Base-by-base conservation (phyloP, 768 basidiomycete genomes). In the Boletus speciosus region DNA sequence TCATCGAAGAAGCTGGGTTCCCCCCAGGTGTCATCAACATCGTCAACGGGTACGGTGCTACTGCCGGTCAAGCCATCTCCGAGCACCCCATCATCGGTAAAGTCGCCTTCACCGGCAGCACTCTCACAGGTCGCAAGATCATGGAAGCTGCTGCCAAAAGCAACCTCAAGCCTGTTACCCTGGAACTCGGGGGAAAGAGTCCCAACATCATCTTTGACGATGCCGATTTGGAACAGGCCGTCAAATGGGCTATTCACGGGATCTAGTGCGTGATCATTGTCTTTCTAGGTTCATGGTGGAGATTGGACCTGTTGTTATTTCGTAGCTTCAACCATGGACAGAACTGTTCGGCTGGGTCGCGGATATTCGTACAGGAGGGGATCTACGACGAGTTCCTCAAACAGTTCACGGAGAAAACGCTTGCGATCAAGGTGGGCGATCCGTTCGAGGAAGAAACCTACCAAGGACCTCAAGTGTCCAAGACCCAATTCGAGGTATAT, bases 181-280 rank as follows among this genome's bases (percentile, higher is more conserved):
- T 57, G 23, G 56, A 57, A 36, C 55, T 57, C 15, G 56, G 56
- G 2, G 56, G 56, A 29, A 57, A 57, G 56, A 57, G 56, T 23
- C 56, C 55, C 36, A 45, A 14, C 5, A 23, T 57, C 54, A 57
- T 57, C 14, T 57, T 57, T 25, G 46, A 57, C 4, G 56, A 57
- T n/a, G 54, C 55, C 9, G 47, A 57, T 40, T n/a, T 57, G 1
- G 55, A 57, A 25, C 56, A 56, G n/a, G 56, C 55, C 31, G 34
- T 57, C 47, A 57, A 56, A 9, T 57, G 56, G 56, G 47, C 56
- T 2, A 45, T 45, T 4, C 47, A 49, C 10, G 56, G 56, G 7
- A 57, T 57, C 32, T 57, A 56, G 55, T 56, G 12, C 19, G 55
- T 56, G 6, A 6, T 15, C 15, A 15, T 54, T 23, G 7, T 4